Percentiles rank a stretch among this genome's conserved stretches.
Evolutionary conservation across 2,329 filamentous ascomycete genomes (phyloP).

Genomic region (Pseudogymnoascus verrucosus): DNA sequence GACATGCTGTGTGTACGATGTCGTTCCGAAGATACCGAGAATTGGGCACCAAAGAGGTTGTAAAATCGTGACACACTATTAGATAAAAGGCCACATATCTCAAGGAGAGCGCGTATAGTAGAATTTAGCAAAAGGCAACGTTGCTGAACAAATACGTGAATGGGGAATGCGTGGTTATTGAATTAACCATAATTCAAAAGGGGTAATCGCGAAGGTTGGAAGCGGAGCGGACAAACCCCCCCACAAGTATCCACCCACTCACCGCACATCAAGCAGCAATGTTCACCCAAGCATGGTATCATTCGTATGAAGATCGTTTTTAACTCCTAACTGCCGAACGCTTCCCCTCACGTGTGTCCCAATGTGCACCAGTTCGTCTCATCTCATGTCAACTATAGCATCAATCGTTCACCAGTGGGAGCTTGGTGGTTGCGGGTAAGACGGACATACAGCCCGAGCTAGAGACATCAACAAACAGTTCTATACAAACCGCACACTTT

Average conservation of each 20-base stretch:
- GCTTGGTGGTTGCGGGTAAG: conserved; percentile 4
- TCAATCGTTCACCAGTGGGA: conserved; percentile 4
- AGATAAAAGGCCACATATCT: conserved; percentile 1
- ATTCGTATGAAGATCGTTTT: conserved; percentile 3
- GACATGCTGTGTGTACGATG: background rate
- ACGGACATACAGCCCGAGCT: background rate
- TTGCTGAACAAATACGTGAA: background rate
- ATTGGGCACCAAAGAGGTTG: background rate
- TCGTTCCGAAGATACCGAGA: background rate
- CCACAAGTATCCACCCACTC: conserved; percentile 4
- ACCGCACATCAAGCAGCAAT: background rate
- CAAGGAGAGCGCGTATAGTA: background rate
- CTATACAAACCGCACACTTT: background rate
- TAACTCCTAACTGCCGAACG: conserved; percentile 5
- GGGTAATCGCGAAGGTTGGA: background rate
- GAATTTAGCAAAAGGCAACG: background rate
- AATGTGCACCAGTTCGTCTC: conserved; percentile 1
- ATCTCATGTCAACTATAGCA: conserved; percentile 3
- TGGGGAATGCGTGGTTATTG: background rate
- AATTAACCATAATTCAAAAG: conserved; percentile 4
- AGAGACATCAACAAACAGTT: background rate
- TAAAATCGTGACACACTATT: background rate
- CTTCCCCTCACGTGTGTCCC: conserved; percentile 2
- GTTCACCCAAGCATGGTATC: conserved; percentile 4
- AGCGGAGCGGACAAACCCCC: conserved; percentile 2